Conservation (phyloP, 495 filamentous ascomycete genomes). For the Podospora pseudocomata region DNA sequence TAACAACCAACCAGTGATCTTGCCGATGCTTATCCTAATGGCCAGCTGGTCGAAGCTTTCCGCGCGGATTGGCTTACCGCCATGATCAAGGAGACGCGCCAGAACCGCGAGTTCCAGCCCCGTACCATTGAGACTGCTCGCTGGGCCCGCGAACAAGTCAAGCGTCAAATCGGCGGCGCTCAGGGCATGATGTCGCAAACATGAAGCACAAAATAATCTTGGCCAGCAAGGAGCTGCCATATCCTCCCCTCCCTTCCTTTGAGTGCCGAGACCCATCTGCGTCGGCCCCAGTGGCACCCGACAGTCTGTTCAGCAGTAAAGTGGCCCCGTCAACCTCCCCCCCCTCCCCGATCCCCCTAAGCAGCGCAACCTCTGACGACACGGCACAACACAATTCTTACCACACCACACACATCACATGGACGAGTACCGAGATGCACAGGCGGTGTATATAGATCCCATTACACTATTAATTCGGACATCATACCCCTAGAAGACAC, state of each 20-base stretch:
- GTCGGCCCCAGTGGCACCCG: conserved; percentile 13
- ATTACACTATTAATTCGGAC: conserved; percentile 23
- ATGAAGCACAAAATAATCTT: conserved; percentile 26
- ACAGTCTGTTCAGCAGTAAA: conserved; percentile 19
- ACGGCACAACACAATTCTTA: conserved; percentile 29
- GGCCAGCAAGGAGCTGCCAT: conserved; percentile 16
- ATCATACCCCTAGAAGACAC: conserved; percentile 31
- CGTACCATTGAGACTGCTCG: conserved; percentile 92
- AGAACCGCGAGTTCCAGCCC: conserved; percentile 73
- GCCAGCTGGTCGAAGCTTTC: conserved; percentile 79
- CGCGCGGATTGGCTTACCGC: conserved; percentile 82
- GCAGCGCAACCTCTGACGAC: conserved; percentile 24
- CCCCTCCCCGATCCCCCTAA: conserved; percentile 18
- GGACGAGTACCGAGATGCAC: conserved; percentile 27
- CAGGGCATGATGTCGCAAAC: conserved; percentile 46
- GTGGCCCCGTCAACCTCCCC: conserved; percentile 10
- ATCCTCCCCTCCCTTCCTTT: conserved; percentile 9
- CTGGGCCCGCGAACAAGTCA: conserved; percentile 96
- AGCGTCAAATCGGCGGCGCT: conserved; percentile 69
- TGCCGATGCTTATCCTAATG: conserved; percentile 87
- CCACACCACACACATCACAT: conserved; percentile 7
- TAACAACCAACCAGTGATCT: conserved; percentile 62
- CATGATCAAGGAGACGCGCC: conserved; percentile 82
- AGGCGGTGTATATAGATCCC: conserved; percentile 33
- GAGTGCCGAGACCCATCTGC: conserved; percentile 14